Percentiles rank a stretch among this genome's conserved stretches.
Conservation (phyloP, 768 basidiomycete genomes). For the Lentinula sp. region DNA sequence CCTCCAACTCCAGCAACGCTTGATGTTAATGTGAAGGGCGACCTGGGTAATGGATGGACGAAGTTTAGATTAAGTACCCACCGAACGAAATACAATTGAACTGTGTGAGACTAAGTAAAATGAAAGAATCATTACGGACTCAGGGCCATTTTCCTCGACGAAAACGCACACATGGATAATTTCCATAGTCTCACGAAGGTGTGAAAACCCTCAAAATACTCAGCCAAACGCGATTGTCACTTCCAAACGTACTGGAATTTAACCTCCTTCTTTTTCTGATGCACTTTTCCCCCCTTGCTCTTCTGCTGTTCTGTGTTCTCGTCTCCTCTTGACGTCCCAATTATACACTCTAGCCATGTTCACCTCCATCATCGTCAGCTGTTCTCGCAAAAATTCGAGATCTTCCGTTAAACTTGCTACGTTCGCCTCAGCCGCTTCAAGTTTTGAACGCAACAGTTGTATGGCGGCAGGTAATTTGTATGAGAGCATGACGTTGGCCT, state of each 20-base stretch:
- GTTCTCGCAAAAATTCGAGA: constrained; percentile 88
- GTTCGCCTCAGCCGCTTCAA: constrained; percentile 59
- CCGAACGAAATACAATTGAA: no score
- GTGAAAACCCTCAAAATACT: no score
- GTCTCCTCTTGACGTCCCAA: constrained; percentile 84
- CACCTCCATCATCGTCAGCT: constrained; percentile 93
- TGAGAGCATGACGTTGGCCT: constrained; percentile 98
- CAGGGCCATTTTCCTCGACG: no score
- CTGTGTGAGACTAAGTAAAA: no score
- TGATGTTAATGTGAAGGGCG: no score
- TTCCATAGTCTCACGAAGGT: no score
- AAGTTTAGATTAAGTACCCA: no score
- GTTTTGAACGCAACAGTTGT: constrained; percentile 67
- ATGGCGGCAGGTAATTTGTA: constrained; percentile 82
- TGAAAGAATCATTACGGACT: no score
- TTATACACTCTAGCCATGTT: constrained; percentile 96
- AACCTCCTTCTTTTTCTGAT: background rate
- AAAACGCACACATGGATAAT: no score
- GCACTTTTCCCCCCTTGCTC: background rate
- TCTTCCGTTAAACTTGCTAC: constrained; percentile 76
- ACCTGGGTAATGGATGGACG: no score
- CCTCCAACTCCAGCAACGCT: no score
- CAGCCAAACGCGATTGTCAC: background rate
- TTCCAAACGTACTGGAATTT: background rate
- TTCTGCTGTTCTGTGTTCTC: constrained; percentile 40